These are phyloP conservation scores for Prunus armeniaca DNA, from an alignment of 306 rosid species.

Conservation along the genomic window DNA sequence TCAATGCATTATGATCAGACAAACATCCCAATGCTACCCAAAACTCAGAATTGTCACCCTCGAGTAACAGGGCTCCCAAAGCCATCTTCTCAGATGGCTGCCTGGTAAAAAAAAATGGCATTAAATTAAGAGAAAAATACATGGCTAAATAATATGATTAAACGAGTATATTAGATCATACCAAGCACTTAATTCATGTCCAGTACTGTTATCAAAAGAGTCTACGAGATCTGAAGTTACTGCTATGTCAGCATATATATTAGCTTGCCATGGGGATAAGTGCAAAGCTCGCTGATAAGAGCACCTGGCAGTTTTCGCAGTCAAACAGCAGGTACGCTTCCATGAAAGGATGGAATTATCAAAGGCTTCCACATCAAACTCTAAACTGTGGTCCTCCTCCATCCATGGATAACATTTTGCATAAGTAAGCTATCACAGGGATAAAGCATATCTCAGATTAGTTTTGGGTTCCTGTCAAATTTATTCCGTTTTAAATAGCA, in stretches of 20 bases:
- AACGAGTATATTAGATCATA: conserved; percentile 35
- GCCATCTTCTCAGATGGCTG: conserved; percentile 75
- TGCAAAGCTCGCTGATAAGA: conserved; percentile 89
- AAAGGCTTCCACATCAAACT: conserved; percentile 55
- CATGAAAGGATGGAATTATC: conserved; percentile 67
- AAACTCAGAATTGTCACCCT: conserved; percentile 80
- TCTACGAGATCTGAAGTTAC: conserved; percentile 52
- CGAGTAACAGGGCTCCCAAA: conserved; percentile 85
- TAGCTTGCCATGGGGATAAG: conserved; percentile 93
- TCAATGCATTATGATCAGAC: conserved; percentile 57
- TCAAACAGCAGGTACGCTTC: conserved; percentile 58
- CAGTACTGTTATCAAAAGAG: conserved; percentile 35
- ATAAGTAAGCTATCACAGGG: conserved; percentile 61
- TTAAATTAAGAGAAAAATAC: conserved; percentile 24
- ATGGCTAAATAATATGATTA: conserved; percentile 13
- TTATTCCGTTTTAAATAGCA: neutral
- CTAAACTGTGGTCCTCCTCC: conserved; percentile 55
- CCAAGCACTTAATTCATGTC: conserved; percentile 48
- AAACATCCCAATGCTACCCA: conserved; percentile 87
- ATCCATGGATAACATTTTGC: conserved; percentile 89
- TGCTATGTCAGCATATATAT: conserved; percentile 76
- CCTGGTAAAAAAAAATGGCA: conserved; percentile 47
- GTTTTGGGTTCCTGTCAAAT: conserved; percentile 15
- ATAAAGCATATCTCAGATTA: conserved; percentile 21
- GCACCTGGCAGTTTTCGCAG: conserved; percentile 59